phyloP scores from a whole-genome alignment of 768 basidiomycete species.

The Butyriboletus loyo region DNA sequence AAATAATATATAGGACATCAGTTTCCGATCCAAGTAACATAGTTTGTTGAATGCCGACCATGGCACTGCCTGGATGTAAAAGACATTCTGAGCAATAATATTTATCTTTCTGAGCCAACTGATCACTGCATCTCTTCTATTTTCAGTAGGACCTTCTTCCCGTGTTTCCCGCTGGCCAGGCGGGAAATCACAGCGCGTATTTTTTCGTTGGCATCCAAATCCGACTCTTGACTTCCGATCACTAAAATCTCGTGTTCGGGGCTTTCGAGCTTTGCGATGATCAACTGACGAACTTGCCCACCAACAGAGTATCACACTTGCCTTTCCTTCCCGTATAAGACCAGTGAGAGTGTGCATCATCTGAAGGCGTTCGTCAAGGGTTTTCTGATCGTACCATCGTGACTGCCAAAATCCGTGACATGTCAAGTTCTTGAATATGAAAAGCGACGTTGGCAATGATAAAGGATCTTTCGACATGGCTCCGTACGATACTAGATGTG shows the following conservation, averaged over 20 bases:
- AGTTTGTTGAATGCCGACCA: not conserved
- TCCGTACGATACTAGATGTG: slow-evolving; percentile 83
- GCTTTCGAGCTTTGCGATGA: slow-evolving; percentile 51
- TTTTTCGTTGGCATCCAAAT: slow-evolving; percentile 33
- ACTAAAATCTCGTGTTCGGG: slow-evolving; percentile 69
- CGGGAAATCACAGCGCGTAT: slow-evolving; percentile 35
- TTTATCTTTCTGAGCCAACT: not conserved
- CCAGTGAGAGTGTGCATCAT: slow-evolving; percentile 50
- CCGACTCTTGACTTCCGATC: slow-evolving; percentile 41
- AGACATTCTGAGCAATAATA: not conserved
- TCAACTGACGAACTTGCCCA: slow-evolving; percentile 1
- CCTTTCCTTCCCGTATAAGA: slow-evolving; percentile 56
- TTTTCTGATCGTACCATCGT: slow-evolving; percentile 58
- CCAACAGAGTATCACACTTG: slow-evolving; percentile 20
- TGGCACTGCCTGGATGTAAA: not conserved
- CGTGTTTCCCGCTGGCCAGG: slow-evolving; percentile 37
- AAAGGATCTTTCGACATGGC: slow-evolving; percentile 87
- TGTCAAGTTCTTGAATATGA: slow-evolving; percentile 83
- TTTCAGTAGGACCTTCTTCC: slow-evolving; percentile 49
- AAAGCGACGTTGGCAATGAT: slow-evolving; percentile 68
- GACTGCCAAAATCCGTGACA: slow-evolving; percentile 79
- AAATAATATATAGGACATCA: not conserved
- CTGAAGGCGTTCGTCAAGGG: slow-evolving; percentile 45
- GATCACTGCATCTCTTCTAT: slow-evolving; percentile 30
- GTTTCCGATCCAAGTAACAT: not conserved